phyloP scores from a whole-genome alignment of 2,329 filamentous ascomycete species.

The Alternaria alternata region DNA sequence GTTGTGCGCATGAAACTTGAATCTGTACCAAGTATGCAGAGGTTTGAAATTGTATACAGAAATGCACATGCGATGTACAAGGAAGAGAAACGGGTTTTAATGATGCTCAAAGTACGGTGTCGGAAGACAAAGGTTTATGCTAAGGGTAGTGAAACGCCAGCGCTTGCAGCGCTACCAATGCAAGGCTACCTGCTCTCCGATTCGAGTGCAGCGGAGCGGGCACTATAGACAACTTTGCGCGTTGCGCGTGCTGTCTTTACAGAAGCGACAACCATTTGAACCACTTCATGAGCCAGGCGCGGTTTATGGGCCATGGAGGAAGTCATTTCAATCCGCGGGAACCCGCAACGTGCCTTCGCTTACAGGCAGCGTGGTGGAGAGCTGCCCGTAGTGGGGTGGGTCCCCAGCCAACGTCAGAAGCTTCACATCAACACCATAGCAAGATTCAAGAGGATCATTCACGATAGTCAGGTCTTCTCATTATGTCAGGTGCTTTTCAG shows the following conservation, averaged over 20 bases:
- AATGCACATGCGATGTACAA: not conserved
- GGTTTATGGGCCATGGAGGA: not conserved
- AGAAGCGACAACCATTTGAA: not conserved
- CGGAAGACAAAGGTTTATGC: constrained; percentile 9
- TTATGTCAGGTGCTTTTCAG: constrained; percentile 32
- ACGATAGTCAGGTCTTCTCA: constrained; percentile 31
- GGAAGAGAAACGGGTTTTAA: constrained; percentile 3
- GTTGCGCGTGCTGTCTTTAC: not conserved
- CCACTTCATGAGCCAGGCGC: not conserved
- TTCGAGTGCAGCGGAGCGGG: constrained; percentile 12
- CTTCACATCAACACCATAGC: constrained; percentile 32
- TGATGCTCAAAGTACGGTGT: constrained; percentile 9
- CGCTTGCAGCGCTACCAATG: constrained; percentile 25
- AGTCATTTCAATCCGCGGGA: constrained; percentile 9
- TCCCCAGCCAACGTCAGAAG: constrained; percentile 12
- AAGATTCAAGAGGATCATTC: not conserved
- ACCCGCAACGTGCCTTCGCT: constrained; percentile 22
- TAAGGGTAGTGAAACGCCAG: constrained; percentile 20
- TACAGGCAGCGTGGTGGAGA: constrained; percentile 10
- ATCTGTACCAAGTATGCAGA: not conserved
- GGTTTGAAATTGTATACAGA: not conserved
- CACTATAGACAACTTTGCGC: not conserved
- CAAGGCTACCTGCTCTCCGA: constrained; percentile 19
- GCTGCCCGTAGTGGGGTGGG: constrained; percentile 16
- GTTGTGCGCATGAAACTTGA: not conserved